Base-by-base conservation (phyloP, 2,329 filamentous ascomycete species). In the Anthostomella pinea region DNA sequence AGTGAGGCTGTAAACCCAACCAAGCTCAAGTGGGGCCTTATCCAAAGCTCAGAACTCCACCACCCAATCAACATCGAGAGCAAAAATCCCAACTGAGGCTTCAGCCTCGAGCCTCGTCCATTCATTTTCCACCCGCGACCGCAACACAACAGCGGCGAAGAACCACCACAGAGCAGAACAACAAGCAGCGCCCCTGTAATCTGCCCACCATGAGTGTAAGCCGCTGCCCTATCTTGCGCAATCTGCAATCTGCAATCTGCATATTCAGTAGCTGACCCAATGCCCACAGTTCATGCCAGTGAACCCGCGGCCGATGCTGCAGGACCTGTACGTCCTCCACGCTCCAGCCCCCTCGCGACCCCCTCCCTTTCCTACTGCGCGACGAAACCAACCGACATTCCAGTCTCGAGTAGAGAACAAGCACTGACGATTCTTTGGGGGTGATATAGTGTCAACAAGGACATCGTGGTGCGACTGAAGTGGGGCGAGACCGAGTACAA, bases 401-500 rank as follows among this genome's bases (percentile, higher is more conserved):
- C n/a, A n/a, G n/a, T 8, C 17, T 15, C 21, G 35, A 22, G 33
- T 22, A 35, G 15, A 22, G 33, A 43, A 33, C 46, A 30, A 2
- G 13, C 4, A 33, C 26, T 3, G 16, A 21, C 27, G 8, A 16
- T 8, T 7, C n/a, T 26, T n/a, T n/a, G 5, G 2, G 25, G 25
- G 7, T 25, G 5, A 27, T 10, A 16, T 48, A 89, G 85, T 48
- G 85, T 98, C 68, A 86, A 94, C 72, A 86, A 94, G 65, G 80
- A 91, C 58, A 83, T 98, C 59, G 75, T 90, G 47, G 85, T 98
- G 48, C 87, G 90, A 56, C 78, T 98, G 49, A 98, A 98, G 77
- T 98, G 93, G 93, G 89, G 88, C 54, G 84, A 96, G 67, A 93
- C 88, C 42, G 93, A 98, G 66, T 98, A 98, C 78, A 94, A 91